Base-by-base conservation (phyloP, 1,284 basidiomycete genomes). In the Taiwanofungus camphoratus region DNA sequence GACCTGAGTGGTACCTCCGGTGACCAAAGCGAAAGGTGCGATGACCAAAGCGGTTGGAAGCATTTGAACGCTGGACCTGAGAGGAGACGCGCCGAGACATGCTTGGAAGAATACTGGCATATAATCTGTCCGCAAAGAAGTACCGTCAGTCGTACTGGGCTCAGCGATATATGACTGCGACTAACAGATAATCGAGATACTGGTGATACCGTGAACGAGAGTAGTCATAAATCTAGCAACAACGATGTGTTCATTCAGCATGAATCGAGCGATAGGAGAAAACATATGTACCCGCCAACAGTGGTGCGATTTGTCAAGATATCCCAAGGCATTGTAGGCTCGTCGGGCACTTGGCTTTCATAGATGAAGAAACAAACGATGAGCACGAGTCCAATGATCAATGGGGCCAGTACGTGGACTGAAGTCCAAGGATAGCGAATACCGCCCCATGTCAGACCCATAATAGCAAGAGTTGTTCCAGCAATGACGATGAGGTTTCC, bases 391-490 rank as follows among this genome's bases (percentile, higher is more conserved):
- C 72, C 71, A 4, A 73, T 31, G 29, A 68, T 56, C 0, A 76
- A 57, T 0, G 73, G 71, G 0, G 61, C 65, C 2, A 76, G 58
- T 2, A 73, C 68, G 1, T 56, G 56, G 1, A 54, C 56, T 0
- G 67, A 68, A n/a, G 26, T 40, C 74, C 74, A 76, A 0, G 65
- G 49, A 37, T 61, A 65, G 3, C 46, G 50, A 5, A 65, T 59
- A 3, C 70, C 69, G 4, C 61, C 70, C 64, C 66, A 70, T 0
- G 68, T 68, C 9, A 72, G 47, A 0, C 54, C 69, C n/a, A 71
- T 49, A 2, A 62, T 52, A 5, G 55, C 42, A 1, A 60, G 50
- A 1, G 58, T 58, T 0, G 68, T 56, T n/a, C 62, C 55, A 1
- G 50, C 49, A 9, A 69, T 60, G 16, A 71, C 52, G 18, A 73